A percentile compares a stretch with the other conserved stretches of the same genome.
These are phyloP conservation scores for Plenodomus lindquistii DNA, from an alignment of 2,329 filamentous ascomycete species.

Conservation along the genomic window DNA sequence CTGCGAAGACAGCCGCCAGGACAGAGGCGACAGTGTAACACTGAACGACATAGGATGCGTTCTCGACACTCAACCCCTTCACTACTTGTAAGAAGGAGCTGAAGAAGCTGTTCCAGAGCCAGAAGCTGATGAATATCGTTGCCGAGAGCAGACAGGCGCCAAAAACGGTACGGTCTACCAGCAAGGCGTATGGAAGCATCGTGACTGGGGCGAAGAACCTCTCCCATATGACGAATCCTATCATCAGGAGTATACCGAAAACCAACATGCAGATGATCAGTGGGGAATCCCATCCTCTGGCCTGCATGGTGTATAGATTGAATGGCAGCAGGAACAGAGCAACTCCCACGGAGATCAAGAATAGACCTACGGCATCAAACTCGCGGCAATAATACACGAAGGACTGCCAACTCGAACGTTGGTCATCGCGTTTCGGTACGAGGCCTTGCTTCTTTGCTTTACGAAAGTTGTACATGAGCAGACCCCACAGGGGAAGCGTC, in stretches of 20 bases:
- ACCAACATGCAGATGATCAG: conserved; percentile 44
- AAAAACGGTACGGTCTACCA: conserved; percentile 47
- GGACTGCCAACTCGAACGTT: conserved; percentile 53
- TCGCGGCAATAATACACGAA: conserved; percentile 60
- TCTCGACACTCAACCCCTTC: conserved; percentile 17
- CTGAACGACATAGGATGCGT: conserved; percentile 40
- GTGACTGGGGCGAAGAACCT: conserved; percentile 38
- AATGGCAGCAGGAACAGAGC: conserved; percentile 71
- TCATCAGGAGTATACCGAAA: conserved; percentile 35
- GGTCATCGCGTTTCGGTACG: conserved; percentile 46
- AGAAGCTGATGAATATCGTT: conserved; percentile 29
- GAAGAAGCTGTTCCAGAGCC: conserved; percentile 44
- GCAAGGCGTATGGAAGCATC: conserved; percentile 42
- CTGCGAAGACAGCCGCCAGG: conserved; percentile 11
- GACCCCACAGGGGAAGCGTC: conserved; percentile 62
- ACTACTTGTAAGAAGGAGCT: conserved; percentile 46
- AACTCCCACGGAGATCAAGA: conserved; percentile 63
- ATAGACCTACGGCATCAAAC: conserved; percentile 65
- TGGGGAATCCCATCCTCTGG: conserved; percentile 21
- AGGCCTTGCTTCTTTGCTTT: conserved; percentile 62
- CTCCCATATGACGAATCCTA: conserved; percentile 44
- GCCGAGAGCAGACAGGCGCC: conserved; percentile 55
- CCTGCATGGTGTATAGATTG: conserved; percentile 46
- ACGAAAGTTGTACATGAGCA: conserved; percentile 59
- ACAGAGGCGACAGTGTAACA: conserved; percentile 36